These are phyloP conservation scores for Astragalus membranaceus DNA, from an alignment of 306 rosid species.

Conservation along the genomic window DNA sequence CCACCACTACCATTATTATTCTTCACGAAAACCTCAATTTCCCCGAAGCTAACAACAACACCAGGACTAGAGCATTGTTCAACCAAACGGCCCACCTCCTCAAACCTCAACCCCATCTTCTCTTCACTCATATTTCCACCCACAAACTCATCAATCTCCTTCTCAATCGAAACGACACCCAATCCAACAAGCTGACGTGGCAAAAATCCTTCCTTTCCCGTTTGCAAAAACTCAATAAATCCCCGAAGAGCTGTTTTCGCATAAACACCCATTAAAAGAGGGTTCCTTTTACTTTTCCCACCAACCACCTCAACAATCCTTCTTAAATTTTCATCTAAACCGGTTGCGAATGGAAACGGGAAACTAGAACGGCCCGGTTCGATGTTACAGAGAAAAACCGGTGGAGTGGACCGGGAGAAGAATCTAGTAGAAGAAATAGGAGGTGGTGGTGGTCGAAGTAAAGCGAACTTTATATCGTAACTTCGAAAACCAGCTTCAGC, in stretches of 20 bases:
- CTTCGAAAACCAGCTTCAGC: slow-evolving; percentile 84
- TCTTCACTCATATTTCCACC: slow-evolving; percentile 35
- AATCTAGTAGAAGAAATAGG: slow-evolving; percentile 8
- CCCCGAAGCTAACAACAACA: slow-evolving; percentile 55
- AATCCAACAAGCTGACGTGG: slow-evolving; percentile 36
- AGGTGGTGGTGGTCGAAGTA: slow-evolving; percentile 46
- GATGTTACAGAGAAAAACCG: slow-evolving; percentile 60
- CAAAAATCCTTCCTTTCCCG: slow-evolving; percentile 19
- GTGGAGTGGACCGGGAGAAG: slow-evolving; percentile 38
- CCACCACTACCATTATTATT: background rate
- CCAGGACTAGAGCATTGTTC: slow-evolving; percentile 52
- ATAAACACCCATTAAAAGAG: slow-evolving; percentile 57
- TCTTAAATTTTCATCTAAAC: slow-evolving; percentile 49
- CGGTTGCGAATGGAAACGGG: background rate
- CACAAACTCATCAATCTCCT: slow-evolving; percentile 50
- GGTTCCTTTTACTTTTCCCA: slow-evolving; percentile 48
- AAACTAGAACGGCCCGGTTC: slow-evolving; percentile 25
- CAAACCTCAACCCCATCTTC: slow-evolving; percentile 43
- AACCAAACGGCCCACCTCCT: slow-evolving; percentile 44
- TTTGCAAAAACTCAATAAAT: slow-evolving; percentile 39
- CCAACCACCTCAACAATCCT: slow-evolving; percentile 51
- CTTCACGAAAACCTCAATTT: slow-evolving; percentile 37
- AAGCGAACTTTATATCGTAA: slow-evolving; percentile 65
- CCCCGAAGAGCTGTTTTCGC: slow-evolving; percentile 50
- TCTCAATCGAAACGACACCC: slow-evolving; percentile 32